Evolutionary conservation across 2,329 filamentous ascomycete species (phyloP).

Genomic region (Zymoseptoria passerinii): DNA sequence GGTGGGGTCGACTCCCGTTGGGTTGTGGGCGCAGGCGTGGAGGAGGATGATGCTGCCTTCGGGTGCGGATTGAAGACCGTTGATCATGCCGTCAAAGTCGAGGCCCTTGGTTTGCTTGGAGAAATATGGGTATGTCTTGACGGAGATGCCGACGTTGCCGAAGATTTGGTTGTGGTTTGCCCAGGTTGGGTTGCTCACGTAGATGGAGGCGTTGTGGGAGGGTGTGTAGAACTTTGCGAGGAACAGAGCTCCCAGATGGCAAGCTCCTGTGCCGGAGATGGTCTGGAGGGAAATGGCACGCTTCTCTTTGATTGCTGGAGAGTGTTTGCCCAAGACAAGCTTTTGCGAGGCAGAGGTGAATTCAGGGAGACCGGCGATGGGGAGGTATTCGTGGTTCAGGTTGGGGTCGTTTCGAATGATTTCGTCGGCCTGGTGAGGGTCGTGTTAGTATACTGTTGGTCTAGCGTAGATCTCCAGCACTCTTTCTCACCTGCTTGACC

Average conservation of each 20-base stretch:
- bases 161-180: constrained; percentile 99
- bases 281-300: constrained; percentile 79
- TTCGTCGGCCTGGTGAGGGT: constrained; percentile 65
- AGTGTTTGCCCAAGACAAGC: constrained; percentile 72
- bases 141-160: constrained; percentile 70
- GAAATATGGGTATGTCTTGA: constrained; percentile 90
- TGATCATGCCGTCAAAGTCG: constrained; percentile 83
- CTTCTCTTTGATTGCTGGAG: constrained; percentile 74
- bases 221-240: constrained; percentile 78
- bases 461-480: neutral
- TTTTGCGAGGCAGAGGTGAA: constrained; percentile 89
- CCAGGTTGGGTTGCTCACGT: constrained; percentile 94
- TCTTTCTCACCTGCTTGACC: constrained; percentile 72
- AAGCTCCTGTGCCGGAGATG: constrained; percentile 92
- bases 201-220: constrained; percentile 59
- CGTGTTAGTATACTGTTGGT: neutral
- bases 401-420: constrained; percentile 79
- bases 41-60: constrained; percentile 79
- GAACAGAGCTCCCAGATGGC: constrained; percentile 90
- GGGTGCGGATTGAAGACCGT: constrained; percentile 60
- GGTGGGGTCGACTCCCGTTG: constrained; percentile 91
- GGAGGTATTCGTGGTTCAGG: constrained; percentile 96
- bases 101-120: constrained; percentile 79
- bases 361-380: constrained; percentile 77
- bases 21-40: constrained; percentile 96